Evolutionary conservation across 2,329 filamentous ascomycete genomes (phyloP).

Genomic region (Aspergillus ruber): DNA sequence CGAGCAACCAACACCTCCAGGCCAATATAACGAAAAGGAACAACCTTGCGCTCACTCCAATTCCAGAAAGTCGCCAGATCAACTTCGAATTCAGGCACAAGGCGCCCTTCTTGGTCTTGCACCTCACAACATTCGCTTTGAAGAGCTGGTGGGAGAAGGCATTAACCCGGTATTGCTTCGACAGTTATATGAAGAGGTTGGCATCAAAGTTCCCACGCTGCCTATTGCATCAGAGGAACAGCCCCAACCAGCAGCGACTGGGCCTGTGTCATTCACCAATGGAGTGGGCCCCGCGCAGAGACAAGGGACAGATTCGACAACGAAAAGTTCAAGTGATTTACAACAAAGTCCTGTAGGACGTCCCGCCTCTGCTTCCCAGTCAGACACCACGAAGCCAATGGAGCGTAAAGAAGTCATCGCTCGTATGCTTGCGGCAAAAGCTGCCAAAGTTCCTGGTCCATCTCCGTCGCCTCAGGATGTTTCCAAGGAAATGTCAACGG

Average conservation of each 20-base stretch:
- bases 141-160: conserved; percentile 67
- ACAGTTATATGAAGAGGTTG: conserved; percentile 62
- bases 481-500: conserved; percentile 8
- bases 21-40: conserved; percentile 3
- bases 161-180: conserved; percentile 59
- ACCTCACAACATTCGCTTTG: conserved; percentile 63
- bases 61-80: conserved; percentile 22
- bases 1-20: background rate
- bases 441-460: conserved; percentile 43
- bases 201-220: conserved; percentile 41
- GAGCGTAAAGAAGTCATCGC: conserved; percentile 73
- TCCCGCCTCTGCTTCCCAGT: background rate
- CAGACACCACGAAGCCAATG: conserved; percentile 40
- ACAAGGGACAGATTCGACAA: background rate
- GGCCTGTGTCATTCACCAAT: conserved; percentile 6
- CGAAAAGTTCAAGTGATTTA: background rate
- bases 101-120: conserved; percentile 59
- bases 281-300: background rate
- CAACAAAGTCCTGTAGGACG: background rate
- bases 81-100: conserved; percentile 49
- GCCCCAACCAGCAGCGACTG: background rate
- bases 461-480: conserved; percentile 7
- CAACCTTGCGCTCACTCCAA: background rate
- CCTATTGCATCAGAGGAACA: conserved; percentile 1
- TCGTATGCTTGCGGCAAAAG: conserved; percentile 66